Base-by-base conservation (phyloP, 2,329 filamentous ascomycete species). In the Xylaria sp. region DNA sequence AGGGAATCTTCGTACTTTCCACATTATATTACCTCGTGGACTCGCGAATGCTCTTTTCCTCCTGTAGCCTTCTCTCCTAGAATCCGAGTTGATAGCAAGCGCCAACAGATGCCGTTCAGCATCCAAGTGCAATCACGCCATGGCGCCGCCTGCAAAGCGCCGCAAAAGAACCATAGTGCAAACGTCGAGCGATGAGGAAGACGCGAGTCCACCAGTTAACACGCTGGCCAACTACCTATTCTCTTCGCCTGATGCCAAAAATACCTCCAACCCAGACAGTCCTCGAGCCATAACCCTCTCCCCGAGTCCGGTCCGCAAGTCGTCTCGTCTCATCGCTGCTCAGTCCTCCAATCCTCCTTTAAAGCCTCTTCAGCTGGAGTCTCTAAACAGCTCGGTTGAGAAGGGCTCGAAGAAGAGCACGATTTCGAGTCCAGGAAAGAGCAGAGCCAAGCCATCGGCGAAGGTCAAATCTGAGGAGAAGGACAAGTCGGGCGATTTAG, bases 131-230 rank as follows among this genome's bases (percentile, higher is more conserved):
- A 61, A 64, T 57, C 61, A 62, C 64, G 70, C 68, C 65, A 85
- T 85, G 83, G 80, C 80, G 68, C 81, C 82, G 73, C 78, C 80
- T 63, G 75, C 81, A 70, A 84, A 83, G 75, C 80, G 84, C 72
- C 81, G 80, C 66, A 83, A 79, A 77, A 81, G 80, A 66, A 84
- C 82, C 71, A 73, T 81, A 67, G 72, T 84, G 62, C 76, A 79
- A 55, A 73, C 73, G 63, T 80, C 80, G 56, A 78, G 81, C 63
- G 79, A 83, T 64, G 78, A 81, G 64, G 74, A 76, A 37, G 77
- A 81, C 57, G 7, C 66, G n/a, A 71, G 65, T 56, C 67, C 68
- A 9, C 68, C 72, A 50, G 66, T 75, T 57, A 77, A 83, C 63
- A 83, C 78, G 19, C 71, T 85, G 30, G 75, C 75, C 59, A 81